Evolutionary conservation across 2,329 filamentous ascomycete species (phyloP).

Genomic region (Coleophoma crateriformis): DNA sequence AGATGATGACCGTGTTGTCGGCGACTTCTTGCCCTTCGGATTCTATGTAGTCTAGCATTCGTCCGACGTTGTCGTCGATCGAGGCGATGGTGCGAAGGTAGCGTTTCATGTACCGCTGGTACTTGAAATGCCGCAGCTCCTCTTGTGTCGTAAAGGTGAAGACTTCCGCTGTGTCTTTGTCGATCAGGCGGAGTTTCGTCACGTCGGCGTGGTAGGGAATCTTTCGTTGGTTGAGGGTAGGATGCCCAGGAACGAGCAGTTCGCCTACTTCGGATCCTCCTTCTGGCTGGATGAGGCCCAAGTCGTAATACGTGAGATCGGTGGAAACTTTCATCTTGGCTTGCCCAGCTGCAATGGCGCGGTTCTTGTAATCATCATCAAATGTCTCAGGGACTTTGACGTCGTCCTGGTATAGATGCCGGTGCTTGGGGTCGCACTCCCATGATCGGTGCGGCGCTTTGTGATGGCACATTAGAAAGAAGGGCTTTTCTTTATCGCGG

Average conservation of each 20-base stretch:
- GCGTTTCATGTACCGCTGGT: slow-evolving; percentile 50
- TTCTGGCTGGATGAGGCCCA: slow-evolving; percentile 45
- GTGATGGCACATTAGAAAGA: slow-evolving; percentile 52
- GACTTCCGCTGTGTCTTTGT: slow-evolving; percentile 38
- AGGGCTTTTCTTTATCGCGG: slow-evolving; percentile 31
- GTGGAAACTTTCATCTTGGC: slow-evolving; percentile 47
- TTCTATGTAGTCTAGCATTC: slow-evolving; percentile 41
- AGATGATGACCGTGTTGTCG: slow-evolving; percentile 45
- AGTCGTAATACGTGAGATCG: slow-evolving; percentile 45
- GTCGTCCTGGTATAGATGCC: slow-evolving; percentile 39
- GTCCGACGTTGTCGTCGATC: slow-evolving; percentile 47
- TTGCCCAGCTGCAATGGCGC: slow-evolving; percentile 39
- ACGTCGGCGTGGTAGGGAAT: slow-evolving; percentile 31
- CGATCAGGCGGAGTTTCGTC: slow-evolving; percentile 30
- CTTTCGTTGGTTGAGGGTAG: slow-evolving; percentile 29
- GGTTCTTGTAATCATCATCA: slow-evolving; percentile 47
- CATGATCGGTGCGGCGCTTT: slow-evolving; percentile 48
- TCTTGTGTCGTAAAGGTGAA: slow-evolving; percentile 36
- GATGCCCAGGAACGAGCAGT: slow-evolving; percentile 23
- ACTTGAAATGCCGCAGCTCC: slow-evolving; percentile 47
- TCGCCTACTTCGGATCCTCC: slow-evolving; percentile 36
- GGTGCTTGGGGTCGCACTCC: slow-evolving; percentile 44
- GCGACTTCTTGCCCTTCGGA: slow-evolving; percentile 31
- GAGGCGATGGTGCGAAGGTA: slow-evolving; percentile 46
- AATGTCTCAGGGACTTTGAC: slow-evolving; percentile 45